Base-by-base conservation (phyloP, 768 basidiomycete species). In the Pulveroboletus frians region DNA sequence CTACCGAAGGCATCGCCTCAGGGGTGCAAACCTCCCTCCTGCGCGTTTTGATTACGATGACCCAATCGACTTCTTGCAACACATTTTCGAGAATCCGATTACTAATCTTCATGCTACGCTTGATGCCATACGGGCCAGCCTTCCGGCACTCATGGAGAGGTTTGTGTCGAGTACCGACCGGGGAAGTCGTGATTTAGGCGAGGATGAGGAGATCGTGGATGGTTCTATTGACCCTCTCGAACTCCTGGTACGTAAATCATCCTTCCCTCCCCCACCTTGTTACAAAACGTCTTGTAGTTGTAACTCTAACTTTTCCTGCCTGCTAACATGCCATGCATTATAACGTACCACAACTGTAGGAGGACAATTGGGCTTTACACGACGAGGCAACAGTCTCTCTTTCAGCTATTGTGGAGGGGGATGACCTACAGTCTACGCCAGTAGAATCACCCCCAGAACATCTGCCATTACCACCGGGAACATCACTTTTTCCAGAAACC, bases 71-170 rank as follows among this genome's bases (percentile, higher is more conserved):
- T 51, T 74, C 71, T 61, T 81, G 71, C 51, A 80, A 58, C 52
- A 75, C 66, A 71, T 80, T 69, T 58, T 82, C 69, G 57, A 77
- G 59, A 44, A 79, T 58, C 58, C 75, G 57, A 39, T 68, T 58
- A 45, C 78, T 70, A 52, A 80, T 57, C 31, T 68, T 68, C 50
- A 79, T 73, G 66, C 76, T 66, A 32, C 65, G 34, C 36, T 66
- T 68, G 46, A 70, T 65, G 43, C 58, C 64, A 59, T 69, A 54
- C 58, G 62, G 29, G 66, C 58, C 29, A 68, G 59, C 41, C 60
- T 70, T 42, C 68, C 68, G 9, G 60, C 58, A 15, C 39, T 69
- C n/a, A 56, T 60, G 51, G 63, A 63, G 46, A 55, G 61, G 38
- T 46, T 61, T 29, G 42, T 50, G 10, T 36, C 49, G 30, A 47